These are phyloP conservation scores for Fraxinus cuspidata DNA, from an alignment of 257 asterid species.

Conservation along the genomic window DNA sequence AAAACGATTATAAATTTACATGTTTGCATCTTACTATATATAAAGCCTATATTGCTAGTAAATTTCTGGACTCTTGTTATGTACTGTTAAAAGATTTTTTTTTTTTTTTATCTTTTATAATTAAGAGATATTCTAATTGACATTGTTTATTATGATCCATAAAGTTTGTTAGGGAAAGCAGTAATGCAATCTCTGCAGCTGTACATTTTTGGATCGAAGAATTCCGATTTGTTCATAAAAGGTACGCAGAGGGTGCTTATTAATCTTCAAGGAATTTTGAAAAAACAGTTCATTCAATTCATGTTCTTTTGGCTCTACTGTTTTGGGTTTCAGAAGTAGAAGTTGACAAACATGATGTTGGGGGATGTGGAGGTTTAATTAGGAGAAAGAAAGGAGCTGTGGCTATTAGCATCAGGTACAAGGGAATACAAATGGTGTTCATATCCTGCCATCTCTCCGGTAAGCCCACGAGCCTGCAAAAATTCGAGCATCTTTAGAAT, in stretches of 20 bases:
- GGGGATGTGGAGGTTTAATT: slow-evolving; percentile 67
- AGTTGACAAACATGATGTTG: slow-evolving; percentile 56
- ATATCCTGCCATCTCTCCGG: slow-evolving; percentile 80
- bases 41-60: background rate
- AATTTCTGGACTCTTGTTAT: too few species aligned
- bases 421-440: slow-evolving; percentile 52
- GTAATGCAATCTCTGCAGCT: slow-evolving; percentile 67
- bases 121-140: background rate
- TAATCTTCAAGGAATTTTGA: too few species aligned
- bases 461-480: slow-evolving; percentile 14
- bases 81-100: background rate
- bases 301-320: background rate
- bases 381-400: slow-evolving; percentile 78
- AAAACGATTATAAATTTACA: too few species aligned
- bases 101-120: background rate
- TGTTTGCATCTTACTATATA: background rate
- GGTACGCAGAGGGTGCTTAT: slow-evolving; percentile 25
- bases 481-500: background rate
- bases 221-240: slow-evolving; percentile 32
- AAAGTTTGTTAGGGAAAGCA: slow-evolving; percentile 57
- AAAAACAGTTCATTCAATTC: background rate
- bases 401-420: slow-evolving; percentile 51
- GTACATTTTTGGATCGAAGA: slow-evolving; percentile 52
- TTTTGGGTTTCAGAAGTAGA: slow-evolving; percentile 41
- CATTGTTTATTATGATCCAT: background rate